A percentile compares a stretch with the other conserved stretches of the same genome.
Evolutionary conservation across 2,329 filamentous ascomycete species (phyloP).

Genomic region (Colletotrichum caudatum): DNA sequence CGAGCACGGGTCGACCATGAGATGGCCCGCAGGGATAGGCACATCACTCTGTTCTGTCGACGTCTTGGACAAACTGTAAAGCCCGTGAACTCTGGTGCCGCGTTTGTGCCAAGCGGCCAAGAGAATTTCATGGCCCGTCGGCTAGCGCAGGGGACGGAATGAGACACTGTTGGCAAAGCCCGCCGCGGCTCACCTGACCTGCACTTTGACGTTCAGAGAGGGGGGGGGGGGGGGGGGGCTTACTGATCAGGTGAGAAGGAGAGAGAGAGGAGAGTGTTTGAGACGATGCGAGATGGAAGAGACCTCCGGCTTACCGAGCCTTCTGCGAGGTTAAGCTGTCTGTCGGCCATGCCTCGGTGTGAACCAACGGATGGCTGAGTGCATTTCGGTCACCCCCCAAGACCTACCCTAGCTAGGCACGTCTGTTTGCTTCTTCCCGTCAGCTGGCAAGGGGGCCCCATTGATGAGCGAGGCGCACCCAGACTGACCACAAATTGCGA

Average conservation of each 20-base stretch:
- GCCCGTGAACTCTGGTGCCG: constrained; percentile 29
- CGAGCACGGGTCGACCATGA: constrained; percentile 33
- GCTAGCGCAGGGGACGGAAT: constrained; percentile 30
- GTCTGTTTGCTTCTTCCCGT: constrained; percentile 28
- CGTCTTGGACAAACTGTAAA: constrained; percentile 6
- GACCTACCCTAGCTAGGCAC: constrained; percentile 17
- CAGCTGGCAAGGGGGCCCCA: constrained; percentile 9
- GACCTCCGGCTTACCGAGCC: constrained; percentile 21
- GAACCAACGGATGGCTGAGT: constrained; percentile 22
- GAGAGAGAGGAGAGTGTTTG: constrained; percentile 3
- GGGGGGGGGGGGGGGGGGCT: no score
- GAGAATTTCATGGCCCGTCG: background rate
- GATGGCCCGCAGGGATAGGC: constrained; percentile 21
- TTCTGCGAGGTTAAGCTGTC: background rate
- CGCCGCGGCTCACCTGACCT: constrained; percentile 32
- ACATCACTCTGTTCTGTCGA: constrained; percentile 9
- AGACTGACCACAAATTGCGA: constrained; percentile 24
- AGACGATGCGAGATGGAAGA: constrained; percentile 13
- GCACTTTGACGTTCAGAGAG: constrained; percentile 17
- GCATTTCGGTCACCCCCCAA: constrained; percentile 7
- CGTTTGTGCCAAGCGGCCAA: constrained; percentile 16
- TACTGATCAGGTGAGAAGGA: constrained; percentile 10
- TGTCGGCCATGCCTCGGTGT: constrained; percentile 27
- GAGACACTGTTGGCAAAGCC: constrained; percentile 31
- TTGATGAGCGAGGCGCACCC: constrained; percentile 13